Base-by-base conservation (phyloP, 495 filamentous ascomycete genomes). In the Oidiodendron maius region DNA sequence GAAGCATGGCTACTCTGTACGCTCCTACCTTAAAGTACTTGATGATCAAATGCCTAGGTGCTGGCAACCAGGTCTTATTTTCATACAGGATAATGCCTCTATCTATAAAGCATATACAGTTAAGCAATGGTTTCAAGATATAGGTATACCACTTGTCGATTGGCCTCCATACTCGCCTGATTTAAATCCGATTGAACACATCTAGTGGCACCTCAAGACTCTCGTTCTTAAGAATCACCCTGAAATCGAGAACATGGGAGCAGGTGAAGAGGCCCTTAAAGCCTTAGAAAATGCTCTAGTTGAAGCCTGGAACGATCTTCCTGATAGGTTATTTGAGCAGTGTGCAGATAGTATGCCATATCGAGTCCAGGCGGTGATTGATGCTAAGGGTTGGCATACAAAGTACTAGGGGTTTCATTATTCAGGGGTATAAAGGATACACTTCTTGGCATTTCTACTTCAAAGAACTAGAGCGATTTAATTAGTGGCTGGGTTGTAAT, bases 131-230 rank as follows among this genome's bases (percentile, higher is more conserved):
- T 58, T 60, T 32, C 21, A 36, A 16, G 30, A 51, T 37, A 39
- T 32, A 4, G 47, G 17, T 2, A 57, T 59, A 42, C 41, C 16
- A 20, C 8, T 53, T 15, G 26, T 38, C 28, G 40, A 51, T 44
- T 61, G 42, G 51, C 51, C 51, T 32, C 46, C 48, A n/a, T 50
- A 50, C 32, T 52, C 47, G n/a, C 48, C 50, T 16, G 54, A 60
- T 53, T 40, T 57, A 18, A 59, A 59, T 38, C 56, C 39, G 6
- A 56, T 59, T 34, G 48, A 59, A 35, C 53, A 59, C 37, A 26
- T 52, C 15, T 59, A 41, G 56, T 41, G 16, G 15, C 17, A 42
- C 24, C 47, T 59, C 12, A 59, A 59, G 36, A 24, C n/a, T 28
- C 44, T 45, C 32, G 38, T 59, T 20, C 41, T 52, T 17, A 40